Evolutionary conservation across 179 eudicot species (phyloP).

Genomic region (Camellia oleifera): DNA sequence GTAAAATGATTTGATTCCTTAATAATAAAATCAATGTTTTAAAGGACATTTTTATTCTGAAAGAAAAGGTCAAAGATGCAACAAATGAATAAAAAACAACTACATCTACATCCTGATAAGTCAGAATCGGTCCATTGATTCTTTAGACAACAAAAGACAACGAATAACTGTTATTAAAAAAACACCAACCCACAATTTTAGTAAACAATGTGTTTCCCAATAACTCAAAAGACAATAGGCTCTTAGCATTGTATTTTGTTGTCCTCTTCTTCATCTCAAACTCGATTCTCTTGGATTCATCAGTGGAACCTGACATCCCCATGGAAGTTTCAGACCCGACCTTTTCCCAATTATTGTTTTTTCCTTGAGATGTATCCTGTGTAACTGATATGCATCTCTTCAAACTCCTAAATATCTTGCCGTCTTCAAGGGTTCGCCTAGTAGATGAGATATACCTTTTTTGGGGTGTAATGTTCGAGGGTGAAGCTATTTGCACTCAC

Average conservation of each 20-base stretch:
- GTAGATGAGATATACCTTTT: too few species aligned
- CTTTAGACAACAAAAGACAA: background rate
- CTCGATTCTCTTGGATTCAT: conserved; percentile 2
- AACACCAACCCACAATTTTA: background rate
- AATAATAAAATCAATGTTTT: too few species aligned
- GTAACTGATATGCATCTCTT: too few species aligned
- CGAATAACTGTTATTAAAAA: background rate
- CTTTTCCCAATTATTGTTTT: too few species aligned
- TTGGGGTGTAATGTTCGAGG: too few species aligned
- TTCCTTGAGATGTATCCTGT: too few species aligned
- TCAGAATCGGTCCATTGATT: background rate
- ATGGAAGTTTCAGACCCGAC: background rate
- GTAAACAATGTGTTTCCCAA: background rate
- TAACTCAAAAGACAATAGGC: too few species aligned
- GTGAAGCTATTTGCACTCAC: too few species aligned
- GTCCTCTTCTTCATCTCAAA: background rate
- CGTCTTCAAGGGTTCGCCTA: too few species aligned
- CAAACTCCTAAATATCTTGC: too few species aligned
- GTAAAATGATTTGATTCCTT: background rate
- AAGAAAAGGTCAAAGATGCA: background rate
- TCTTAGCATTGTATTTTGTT: background rate
- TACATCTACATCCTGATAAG: background rate
- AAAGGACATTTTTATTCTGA: background rate
- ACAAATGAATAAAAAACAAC: background rate
- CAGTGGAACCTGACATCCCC: background rate